Percentiles rank a stretch among this genome's conserved stretches.
Evolutionary conservation across 805 yeast genomes (phyloP).

Genomic region (Teunomyces cretensis): DNA sequence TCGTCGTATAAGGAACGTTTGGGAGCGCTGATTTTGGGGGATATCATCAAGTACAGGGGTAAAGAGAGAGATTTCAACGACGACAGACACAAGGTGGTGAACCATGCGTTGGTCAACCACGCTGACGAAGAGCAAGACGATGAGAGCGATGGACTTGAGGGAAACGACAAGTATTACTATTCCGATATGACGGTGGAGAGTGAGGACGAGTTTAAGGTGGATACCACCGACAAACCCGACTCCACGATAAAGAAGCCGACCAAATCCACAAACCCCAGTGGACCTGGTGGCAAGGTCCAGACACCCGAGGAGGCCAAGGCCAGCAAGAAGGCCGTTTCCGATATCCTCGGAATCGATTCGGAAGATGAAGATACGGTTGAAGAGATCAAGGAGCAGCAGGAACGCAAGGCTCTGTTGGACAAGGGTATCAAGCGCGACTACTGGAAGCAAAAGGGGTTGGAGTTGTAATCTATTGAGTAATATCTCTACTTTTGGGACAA

Average conservation of each 20-base stretch:
- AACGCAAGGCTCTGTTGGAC: constrained; percentile 18
- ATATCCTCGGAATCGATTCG: constrained; percentile 9
- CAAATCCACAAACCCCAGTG: too few relatives aligned
- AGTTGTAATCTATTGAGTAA: constrained; percentile 12
- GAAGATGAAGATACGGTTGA: constrained; percentile 7
- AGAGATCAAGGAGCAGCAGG: constrained; percentile 3
- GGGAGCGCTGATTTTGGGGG: constrained; percentile 76
- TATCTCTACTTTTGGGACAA: neutral
- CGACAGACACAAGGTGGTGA: constrained; percentile 61
- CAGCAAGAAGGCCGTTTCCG: constrained; percentile 12
- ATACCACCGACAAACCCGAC: neutral
- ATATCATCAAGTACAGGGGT: constrained; percentile 73
- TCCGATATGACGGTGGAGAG: constrained; percentile 44
- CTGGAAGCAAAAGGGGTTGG: constrained; percentile 45
- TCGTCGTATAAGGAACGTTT: constrained; percentile 65
- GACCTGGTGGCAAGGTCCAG: neutral
- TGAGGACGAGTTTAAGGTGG: constrained; percentile 21
- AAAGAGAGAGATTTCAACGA: constrained; percentile 74
- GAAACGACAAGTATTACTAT: constrained; percentile 41
- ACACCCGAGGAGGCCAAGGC: constrained; percentile 8
- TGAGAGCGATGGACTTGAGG: constrained; percentile 35
- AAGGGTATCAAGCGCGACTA: constrained; percentile 37
- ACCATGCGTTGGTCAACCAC: constrained; percentile 51
- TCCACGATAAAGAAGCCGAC: too few relatives aligned
- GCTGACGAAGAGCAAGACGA: constrained; percentile 23